Evolutionary conservation across 352 stramenopile species (phyloP).

Genomic region (Halophytophthora polymorphica): DNA sequence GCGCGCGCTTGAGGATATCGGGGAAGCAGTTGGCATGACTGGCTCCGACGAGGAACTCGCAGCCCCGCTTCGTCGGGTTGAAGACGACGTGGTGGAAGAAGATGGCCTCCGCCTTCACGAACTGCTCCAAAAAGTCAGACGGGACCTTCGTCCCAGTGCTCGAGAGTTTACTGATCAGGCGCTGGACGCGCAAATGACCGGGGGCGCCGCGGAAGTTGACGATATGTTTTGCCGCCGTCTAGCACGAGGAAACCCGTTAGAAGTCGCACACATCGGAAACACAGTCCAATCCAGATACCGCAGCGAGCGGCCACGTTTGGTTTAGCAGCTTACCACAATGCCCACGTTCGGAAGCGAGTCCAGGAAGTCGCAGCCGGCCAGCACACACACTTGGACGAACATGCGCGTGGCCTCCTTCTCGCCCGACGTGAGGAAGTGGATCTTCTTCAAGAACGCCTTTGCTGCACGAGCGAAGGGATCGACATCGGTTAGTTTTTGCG

Average conservation of each 20-base stretch:
- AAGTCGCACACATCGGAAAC: neutral
- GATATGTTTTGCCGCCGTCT: conserved; percentile 75
- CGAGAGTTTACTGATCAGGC: conserved; percentile 61
- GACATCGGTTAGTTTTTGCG: neutral
- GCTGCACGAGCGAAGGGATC: conserved; percentile 12
- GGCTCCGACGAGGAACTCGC: conserved; percentile 54
- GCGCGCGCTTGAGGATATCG: conserved; percentile 44
- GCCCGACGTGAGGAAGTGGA: conserved; percentile 52
- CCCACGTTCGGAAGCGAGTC: conserved; percentile 76
- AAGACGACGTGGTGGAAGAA: conserved; percentile 82
- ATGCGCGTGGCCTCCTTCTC: conserved; percentile 63
- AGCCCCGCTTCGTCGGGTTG: conserved; percentile 38
- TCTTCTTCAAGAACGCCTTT: conserved; percentile 62
- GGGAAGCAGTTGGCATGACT: conserved; percentile 43
- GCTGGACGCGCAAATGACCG: conserved; percentile 48
- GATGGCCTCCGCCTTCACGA: conserved; percentile 62
- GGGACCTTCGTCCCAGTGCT: conserved; percentile 44
- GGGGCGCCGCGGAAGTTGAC: conserved; percentile 69
- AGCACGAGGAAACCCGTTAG: conserved; percentile 1
- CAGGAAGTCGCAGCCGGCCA: conserved; percentile 75
- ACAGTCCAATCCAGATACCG: neutral
- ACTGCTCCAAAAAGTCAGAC: conserved; percentile 46
- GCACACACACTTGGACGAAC: conserved; percentile 77
- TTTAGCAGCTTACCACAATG: conserved; percentile 44
- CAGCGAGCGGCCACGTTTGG: too few species aligned